Percentiles rank a stretch among this genome's conserved stretches.
Evolutionary conservation across 73 alveolate genomes (phyloP).

Genomic region (Strombidium stylifer): DNA sequence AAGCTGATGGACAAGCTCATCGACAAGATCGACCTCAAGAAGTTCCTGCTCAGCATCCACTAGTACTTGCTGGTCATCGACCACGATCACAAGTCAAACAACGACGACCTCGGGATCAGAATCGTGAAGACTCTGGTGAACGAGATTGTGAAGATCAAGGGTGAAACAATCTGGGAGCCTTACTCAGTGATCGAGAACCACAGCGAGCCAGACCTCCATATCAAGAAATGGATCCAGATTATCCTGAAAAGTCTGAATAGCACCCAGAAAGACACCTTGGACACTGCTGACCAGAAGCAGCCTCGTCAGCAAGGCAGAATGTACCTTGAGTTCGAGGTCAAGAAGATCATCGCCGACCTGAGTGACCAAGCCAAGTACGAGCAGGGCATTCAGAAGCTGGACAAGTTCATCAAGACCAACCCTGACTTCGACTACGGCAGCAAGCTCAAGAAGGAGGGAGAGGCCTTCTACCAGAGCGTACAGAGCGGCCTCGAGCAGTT

Average conservation of each 20-base stretch:
- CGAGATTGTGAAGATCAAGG: slow-evolving; percentile 61
- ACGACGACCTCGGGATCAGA: slow-evolving; percentile 68
- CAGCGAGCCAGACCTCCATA: slow-evolving; percentile 52
- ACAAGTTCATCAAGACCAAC: slow-evolving; percentile 3
- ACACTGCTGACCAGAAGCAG: no score
- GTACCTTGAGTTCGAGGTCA: background rate
- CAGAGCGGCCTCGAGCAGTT: slow-evolving; percentile 15
- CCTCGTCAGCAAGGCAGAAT: background rate
- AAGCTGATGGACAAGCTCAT: slow-evolving; percentile 50
- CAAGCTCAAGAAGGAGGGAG: slow-evolving; percentile 3
- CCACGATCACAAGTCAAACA: slow-evolving; percentile 4
- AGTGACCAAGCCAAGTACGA: slow-evolving; percentile 35
- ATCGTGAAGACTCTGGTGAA: slow-evolving; percentile 71
- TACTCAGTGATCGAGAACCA: slow-evolving; percentile 51
- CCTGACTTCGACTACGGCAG: slow-evolving; percentile 4
- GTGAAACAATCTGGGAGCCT: slow-evolving; percentile 58
- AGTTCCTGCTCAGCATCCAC: slow-evolving; percentile 60
- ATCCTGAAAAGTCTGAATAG: slow-evolving; percentile 33
- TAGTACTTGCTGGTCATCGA: slow-evolving; percentile 52
- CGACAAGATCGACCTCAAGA: slow-evolving; percentile 49
- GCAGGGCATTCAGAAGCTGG: slow-evolving; percentile 8
- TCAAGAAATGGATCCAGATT: slow-evolving; percentile 57
- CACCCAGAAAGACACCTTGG: slow-evolving; percentile 14
- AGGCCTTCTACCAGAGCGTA: slow-evolving; percentile 18
- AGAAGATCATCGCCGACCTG: slow-evolving; percentile 14